Percentiles rank a stretch among this genome's conserved stretches.
phyloP scores from a whole-genome alignment of 306 rosid species.

The Trifolium dubium region DNA sequence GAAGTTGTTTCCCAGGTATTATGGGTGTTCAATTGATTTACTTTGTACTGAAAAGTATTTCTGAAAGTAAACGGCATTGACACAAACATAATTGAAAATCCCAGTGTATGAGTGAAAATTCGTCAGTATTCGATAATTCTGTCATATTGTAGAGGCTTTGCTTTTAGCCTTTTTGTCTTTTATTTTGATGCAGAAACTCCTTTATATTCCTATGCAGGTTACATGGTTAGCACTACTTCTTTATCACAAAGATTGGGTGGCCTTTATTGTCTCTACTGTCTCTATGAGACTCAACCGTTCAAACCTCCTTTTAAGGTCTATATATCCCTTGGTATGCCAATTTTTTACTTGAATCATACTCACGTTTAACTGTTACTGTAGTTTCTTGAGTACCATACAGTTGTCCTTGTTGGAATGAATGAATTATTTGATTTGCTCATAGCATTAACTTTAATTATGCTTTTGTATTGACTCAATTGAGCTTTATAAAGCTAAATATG shows the following conservation, averaged over 20 bases:
- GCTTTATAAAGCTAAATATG: neutral
- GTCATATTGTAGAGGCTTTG: slow-evolving; percentile 9
- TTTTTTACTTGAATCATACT: slow-evolving; percentile 16
- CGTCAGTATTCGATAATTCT: neutral
- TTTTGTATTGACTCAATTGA: slow-evolving; percentile 5
- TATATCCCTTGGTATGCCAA: slow-evolving; percentile 71
- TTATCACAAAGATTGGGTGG: slow-evolving; percentile 72
- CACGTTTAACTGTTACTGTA: slow-evolving; percentile 9
- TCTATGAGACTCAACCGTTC: slow-evolving; percentile 86
- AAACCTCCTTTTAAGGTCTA: slow-evolving; percentile 77
- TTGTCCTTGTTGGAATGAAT: slow-evolving; percentile 10
- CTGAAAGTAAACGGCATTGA: slow-evolving; percentile 2
- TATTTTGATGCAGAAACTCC: slow-evolving; percentile 5
- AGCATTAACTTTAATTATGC: too few relatives aligned
- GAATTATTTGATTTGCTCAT: neutral
- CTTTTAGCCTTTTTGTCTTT: slow-evolving; percentile 4
- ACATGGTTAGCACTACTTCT: slow-evolving; percentile 56
- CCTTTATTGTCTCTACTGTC: slow-evolving; percentile 82
- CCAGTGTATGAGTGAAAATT: slow-evolving; percentile 23
- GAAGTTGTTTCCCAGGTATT: neutral
- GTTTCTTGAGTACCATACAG: neutral
- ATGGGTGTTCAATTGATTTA: slow-evolving; percentile 31
- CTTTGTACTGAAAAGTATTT: slow-evolving; percentile 29
- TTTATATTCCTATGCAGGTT: slow-evolving; percentile 57
- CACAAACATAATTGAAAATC: slow-evolving; percentile 2